Evolutionary conservation across 1,139 yeast species (phyloP).

Genomic region (Candida smagusa): DNA sequence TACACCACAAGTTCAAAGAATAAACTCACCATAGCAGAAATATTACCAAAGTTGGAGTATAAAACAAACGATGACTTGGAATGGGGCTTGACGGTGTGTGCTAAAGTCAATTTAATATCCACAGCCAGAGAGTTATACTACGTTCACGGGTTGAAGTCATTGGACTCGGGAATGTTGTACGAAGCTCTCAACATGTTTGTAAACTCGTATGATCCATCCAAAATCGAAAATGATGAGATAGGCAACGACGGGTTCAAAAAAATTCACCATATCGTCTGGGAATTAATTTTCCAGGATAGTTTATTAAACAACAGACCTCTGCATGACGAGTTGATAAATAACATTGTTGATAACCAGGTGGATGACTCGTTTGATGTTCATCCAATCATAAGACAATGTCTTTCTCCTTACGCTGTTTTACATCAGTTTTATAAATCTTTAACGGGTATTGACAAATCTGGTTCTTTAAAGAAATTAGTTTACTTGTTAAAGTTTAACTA

Average conservation of each 20-base stretch:
- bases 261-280: slow-evolving; percentile 44
- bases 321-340: slow-evolving; percentile 53
- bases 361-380: slow-evolving; percentile 37
- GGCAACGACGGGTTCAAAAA: slow-evolving; percentile 33
- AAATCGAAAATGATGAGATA: slow-evolving; percentile 10
- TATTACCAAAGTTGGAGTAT: slow-evolving; percentile 58
- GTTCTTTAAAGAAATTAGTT: slow-evolving; percentile 33
- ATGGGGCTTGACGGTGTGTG: slow-evolving; percentile 66
- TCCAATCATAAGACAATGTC: slow-evolving; percentile 60
- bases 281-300: slow-evolving; percentile 56
- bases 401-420: slow-evolving; percentile 72
- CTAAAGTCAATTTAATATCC: slow-evolving; percentile 41
- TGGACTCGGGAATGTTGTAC: slow-evolving; percentile 45
- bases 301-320: slow-evolving; percentile 52
- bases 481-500: slow-evolving; percentile 62
- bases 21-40: slow-evolving; percentile 52
- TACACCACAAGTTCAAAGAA: slow-evolving; percentile 20
- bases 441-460: slow-evolving; percentile 22
- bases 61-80: slow-evolving; percentile 72
- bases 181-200: slow-evolving; percentile 72
- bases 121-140: slow-evolving; percentile 54
- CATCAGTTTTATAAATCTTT: slow-evolving; percentile 43
- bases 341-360: slow-evolving; percentile 44
- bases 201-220: slow-evolving; percentile 54
- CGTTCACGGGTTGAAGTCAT: slow-evolving; percentile 36